These are phyloP conservation scores for Ilex asprella DNA, from an alignment of 257 asterid genomes.

Conservation along the genomic window DNA sequence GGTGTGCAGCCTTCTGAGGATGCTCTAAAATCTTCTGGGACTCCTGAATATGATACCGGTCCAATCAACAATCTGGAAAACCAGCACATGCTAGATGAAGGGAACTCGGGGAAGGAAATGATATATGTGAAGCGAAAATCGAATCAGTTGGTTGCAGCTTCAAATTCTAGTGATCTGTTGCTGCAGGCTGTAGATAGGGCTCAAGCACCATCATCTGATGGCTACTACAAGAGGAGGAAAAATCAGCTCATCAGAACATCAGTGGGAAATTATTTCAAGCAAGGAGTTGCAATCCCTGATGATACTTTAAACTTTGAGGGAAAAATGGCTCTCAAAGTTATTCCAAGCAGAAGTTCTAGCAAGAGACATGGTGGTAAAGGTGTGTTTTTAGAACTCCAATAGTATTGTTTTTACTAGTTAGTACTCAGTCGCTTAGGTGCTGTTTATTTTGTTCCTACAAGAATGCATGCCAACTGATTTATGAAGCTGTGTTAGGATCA, in stretches of 20 bases:
- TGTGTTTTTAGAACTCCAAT: conserved; percentile 2
- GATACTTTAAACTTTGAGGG: conserved; percentile 14
- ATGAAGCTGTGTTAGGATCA: no score
- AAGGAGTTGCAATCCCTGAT: conserved; percentile 24
- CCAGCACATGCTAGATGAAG: conserved; percentile 35
- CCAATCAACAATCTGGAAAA: conserved; percentile 33
- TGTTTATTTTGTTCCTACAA: neutral
- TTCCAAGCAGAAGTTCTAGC: conserved; percentile 23
- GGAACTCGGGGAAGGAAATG: conserved; percentile 38
- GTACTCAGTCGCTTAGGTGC: neutral
- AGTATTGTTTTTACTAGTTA: neutral
- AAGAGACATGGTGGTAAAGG: conserved; percentile 37
- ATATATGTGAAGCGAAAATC: conserved; percentile 62
- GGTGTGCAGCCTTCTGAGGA: conserved; percentile 21
- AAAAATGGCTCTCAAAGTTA: conserved; percentile 28
- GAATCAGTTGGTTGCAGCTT: conserved; percentile 77
- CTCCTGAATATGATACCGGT: conserved; percentile 35
- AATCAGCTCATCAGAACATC: conserved; percentile 81
- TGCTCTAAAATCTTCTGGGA: conserved; percentile 21
- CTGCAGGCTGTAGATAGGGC: conserved; percentile 25
- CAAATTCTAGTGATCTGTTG: conserved; percentile 31
- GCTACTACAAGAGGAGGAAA: conserved; percentile 73
- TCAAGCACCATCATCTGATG: conserved; percentile 44
- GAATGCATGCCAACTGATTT: no score
- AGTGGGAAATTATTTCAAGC: conserved; percentile 30